A percentile compares a stretch with the other conserved stretches of the same genome.
Conservation (phyloP, 805 yeast species). For the Grigorovia jiainica region DNA sequence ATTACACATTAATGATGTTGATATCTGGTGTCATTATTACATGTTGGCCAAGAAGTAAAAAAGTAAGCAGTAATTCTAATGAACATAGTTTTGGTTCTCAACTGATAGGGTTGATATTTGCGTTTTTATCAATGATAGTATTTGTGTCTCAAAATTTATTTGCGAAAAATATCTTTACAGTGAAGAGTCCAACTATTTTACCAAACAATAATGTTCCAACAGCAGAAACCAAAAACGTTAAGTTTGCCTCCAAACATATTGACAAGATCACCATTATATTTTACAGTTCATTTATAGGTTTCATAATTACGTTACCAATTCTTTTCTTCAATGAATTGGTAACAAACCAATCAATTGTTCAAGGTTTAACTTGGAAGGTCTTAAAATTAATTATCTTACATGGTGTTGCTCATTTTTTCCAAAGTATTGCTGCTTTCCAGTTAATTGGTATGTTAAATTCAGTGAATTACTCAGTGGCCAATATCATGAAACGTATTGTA, state of each 20-base stretch:
- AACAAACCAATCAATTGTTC: conserved; percentile 18
- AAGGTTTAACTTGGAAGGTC: conserved; percentile 23
- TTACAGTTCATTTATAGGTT: conserved; percentile 65
- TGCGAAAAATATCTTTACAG: conserved; percentile 63
- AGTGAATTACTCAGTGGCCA: conserved; percentile 71
- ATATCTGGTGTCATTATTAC: conserved; percentile 79
- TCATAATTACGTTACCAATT: conserved; percentile 55
- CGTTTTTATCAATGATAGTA: conserved; percentile 39
- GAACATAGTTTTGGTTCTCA: conserved; percentile 5
- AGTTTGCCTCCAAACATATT: conserved; percentile 29
- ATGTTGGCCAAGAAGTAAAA: conserved; percentile 33
- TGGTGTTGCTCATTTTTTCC: conserved; percentile 61
- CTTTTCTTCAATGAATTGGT: conserved; percentile 46
- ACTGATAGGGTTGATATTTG: conserved; percentile 30
- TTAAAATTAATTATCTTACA: conserved; percentile 42
- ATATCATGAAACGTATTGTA: conserved; percentile 62
- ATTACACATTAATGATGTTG: conserved; percentile 69
- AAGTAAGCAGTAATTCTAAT: conserved; percentile 16
- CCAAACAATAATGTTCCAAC: conserved; percentile 18
- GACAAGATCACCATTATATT: conserved; percentile 65
- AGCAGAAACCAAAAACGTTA: conserved; percentile 11
- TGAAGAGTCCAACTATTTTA: conserved; percentile 22
- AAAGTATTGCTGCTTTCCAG: conserved; percentile 68
- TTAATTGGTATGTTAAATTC: conserved; percentile 64
- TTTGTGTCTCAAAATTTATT: conserved; percentile 74